Base-by-base conservation (phyloP, 2,329 filamentous ascomycete species). In the Aspergillus sp. region DNA sequence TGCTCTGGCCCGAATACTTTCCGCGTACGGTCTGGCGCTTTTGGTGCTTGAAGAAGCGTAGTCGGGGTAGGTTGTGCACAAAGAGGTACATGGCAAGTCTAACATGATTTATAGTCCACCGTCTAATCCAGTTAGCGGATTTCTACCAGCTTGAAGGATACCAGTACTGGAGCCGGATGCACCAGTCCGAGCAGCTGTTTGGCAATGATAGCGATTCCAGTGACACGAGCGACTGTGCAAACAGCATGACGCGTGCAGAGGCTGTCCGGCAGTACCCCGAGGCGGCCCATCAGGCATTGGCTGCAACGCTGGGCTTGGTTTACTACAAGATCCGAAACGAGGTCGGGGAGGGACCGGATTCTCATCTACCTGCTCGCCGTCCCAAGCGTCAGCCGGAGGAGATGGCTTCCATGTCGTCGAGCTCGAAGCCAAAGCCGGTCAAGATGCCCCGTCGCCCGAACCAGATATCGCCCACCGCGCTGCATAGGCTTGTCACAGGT, bases 301-400 rank as follows among this genome's bases (percentile, higher is more conserved):
- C 58, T 14, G 58, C 58, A 8, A 60, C 54, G 1, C 30, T 61
- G 14, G 59, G 59, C 25, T 39, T 63, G n/a, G 52, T 61, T 1
- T 63, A 61, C 33, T 58, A 55, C 40, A 61, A 61, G 41, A 61
- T 63, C 29, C 55, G 55, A 11, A 63, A 63, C 24, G 55, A 60
- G 39, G 52, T 58, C 5, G 57, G 58, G 4, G 57, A 61, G 32
- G 52, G 51, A 3, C 51, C 51, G 3, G 40, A 47, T 30, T 32
- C 45, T 8, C 51, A 46, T 7, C 35, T 54, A n/a, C 41, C 47
- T 14, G 28, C 39, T 14, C 47, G 51, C n/a, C 49, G 56, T 6
- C 49, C 49, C 2, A 62, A 62, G 41, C 53, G 58, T 17, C 48
- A 45, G 12, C 55, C 53, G 28, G 58, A 61, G 5, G 58, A 62